A percentile compares a stretch with the other conserved stretches of the same genome.
phyloP scores from a whole-genome alignment of 2,329 filamentous ascomycete species.

The Fusarium pseudograminearum region DNA sequence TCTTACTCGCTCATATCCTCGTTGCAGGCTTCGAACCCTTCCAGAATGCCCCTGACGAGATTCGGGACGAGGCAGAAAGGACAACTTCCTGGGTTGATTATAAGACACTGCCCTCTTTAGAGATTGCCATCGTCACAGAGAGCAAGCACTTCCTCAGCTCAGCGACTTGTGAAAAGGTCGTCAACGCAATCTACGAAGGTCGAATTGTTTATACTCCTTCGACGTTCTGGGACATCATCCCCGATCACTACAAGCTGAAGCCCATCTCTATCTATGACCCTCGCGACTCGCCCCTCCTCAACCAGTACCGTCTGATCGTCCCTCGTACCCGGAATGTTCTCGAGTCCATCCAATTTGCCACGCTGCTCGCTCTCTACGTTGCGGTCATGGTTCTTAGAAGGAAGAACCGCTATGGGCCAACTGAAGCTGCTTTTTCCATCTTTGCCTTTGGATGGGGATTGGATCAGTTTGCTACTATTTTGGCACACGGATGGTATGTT shows the following conservation, averaged over 20 bases:
- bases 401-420: constrained; percentile 63
- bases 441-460: constrained; percentile 84
- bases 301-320: constrained; percentile 87
- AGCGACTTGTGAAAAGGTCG: constrained; percentile 83
- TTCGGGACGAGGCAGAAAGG: constrained; percentile 68
- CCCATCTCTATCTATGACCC: constrained; percentile 86
- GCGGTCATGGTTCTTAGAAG: constrained; percentile 77
- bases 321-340: constrained; percentile 81
- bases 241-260: constrained; percentile 86
- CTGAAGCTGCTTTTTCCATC: constrained; percentile 76
- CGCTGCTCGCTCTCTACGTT: constrained; percentile 77
- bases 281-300: constrained; percentile 77
- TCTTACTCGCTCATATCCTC: constrained; percentile 81
- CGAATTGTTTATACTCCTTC: constrained; percentile 85
- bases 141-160: constrained; percentile 83
- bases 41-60: constrained; percentile 79
- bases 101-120: constrained; percentile 79
- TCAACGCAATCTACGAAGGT: constrained; percentile 85
- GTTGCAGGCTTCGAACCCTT: constrained; percentile 89
- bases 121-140: constrained; percentile 85
- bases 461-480: constrained; percentile 80
- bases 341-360: constrained; percentile 78
- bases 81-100: constrained; percentile 62
- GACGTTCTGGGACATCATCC: constrained; percentile 84
- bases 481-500: constrained; percentile 75